These are phyloP conservation scores for Rubia occidens DNA, from an alignment of 305 asterid species.

Conservation along the genomic window DNA sequence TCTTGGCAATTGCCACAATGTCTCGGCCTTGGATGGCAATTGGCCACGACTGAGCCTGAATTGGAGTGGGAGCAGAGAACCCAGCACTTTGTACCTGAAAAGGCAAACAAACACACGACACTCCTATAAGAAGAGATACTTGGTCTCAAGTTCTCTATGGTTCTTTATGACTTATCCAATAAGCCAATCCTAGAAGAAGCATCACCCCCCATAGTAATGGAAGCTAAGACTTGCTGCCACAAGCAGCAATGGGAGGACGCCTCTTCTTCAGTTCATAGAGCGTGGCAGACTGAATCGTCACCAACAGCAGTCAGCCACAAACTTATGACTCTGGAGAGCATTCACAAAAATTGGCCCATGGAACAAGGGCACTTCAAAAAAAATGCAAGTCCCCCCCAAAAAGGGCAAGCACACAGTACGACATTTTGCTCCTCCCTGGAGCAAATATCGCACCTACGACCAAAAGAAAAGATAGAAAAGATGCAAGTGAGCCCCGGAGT, in stretches of 20 bases:
- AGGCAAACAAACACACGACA: conserved; percentile 33
- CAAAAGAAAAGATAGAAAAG: conserved; percentile 49
- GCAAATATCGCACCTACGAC: conserved; percentile 99
- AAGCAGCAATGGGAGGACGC: conserved; percentile 75
- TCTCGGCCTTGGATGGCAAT: conserved; percentile 86
- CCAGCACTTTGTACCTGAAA: conserved; percentile 85
- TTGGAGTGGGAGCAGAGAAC: conserved; percentile 94
- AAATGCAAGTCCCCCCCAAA: conserved; percentile 63
- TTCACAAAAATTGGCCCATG: conserved; percentile 70
- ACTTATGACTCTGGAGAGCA: conserved; percentile 76
- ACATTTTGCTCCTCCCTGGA: conserved; percentile 96
- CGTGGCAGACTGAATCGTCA: conserved; percentile 67
- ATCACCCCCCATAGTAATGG: conserved; percentile 54
- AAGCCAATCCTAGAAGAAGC: conserved; percentile 71
- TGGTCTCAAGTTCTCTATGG: conserved; percentile 31
- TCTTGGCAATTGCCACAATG: conserved; percentile 97
- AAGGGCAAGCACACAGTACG: conserved; percentile 84
- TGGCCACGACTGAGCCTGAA: conserved; percentile 99
- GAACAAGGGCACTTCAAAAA: conserved; percentile 61
- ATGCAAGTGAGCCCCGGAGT: conserved; percentile 39
- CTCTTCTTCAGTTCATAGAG: conserved; percentile 76
- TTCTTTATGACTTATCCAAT: conserved; percentile 38
- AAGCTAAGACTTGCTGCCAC: conserved; percentile 66
- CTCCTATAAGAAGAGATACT: conserved; percentile 36
- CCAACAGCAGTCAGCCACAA: conserved; percentile 69